A percentile compares a stretch with the other conserved stretches of the same genome.
Conservation (phyloP, 2,329 filamentous ascomycete genomes). For the Fusarium clavum region DNA sequence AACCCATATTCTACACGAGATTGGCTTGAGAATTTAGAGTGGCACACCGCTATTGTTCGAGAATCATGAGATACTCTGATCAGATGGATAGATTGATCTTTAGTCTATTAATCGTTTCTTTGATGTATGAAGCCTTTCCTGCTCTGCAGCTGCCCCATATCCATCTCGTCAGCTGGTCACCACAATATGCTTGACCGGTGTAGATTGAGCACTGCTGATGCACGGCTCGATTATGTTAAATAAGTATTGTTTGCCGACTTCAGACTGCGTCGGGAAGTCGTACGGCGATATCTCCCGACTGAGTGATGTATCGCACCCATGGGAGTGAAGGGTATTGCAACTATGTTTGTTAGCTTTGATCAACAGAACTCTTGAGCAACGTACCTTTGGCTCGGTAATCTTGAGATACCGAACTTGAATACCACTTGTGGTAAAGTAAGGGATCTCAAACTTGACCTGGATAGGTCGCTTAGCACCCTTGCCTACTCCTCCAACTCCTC, state of each 20-base stretch:
- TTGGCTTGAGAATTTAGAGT: conserved; percentile 45
- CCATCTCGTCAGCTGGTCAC: conserved; percentile 25
- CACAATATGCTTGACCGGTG: conserved; percentile 10
- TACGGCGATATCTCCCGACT: conserved; percentile 96
- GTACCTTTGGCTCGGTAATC: conserved; percentile 98
- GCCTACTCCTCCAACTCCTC: conserved; percentile 78
- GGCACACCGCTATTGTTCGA: conserved; percentile 39
- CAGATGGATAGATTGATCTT: conserved; percentile 32
- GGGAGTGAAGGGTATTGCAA: conserved; percentile 97
- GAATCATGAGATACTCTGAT: conserved; percentile 22
- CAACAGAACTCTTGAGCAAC: conserved; percentile 44
- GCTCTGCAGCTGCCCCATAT: conserved; percentile 34
- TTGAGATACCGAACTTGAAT: conserved; percentile 99
- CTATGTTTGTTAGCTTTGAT: conserved; percentile 58
- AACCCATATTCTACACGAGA: conserved; percentile 47
- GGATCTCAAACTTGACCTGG: conserved; percentile 99
- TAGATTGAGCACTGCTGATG: not conserved
- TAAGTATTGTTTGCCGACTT: conserved; percentile 44
- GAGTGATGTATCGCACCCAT: conserved; percentile 99
- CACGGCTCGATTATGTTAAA: conserved; percentile 30
- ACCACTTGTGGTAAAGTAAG: conserved; percentile 99
- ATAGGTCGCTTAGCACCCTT: conserved; percentile 95
- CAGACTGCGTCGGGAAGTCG: conserved; percentile 90
- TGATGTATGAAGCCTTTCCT: conserved; percentile 35
- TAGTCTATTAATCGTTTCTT: conserved; percentile 46